A percentile compares a stretch with the other conserved stretches of the same genome.
Conservation (phyloP, 2,329 filamentous ascomycete genomes). For the Curvularia spicifera region DNA sequence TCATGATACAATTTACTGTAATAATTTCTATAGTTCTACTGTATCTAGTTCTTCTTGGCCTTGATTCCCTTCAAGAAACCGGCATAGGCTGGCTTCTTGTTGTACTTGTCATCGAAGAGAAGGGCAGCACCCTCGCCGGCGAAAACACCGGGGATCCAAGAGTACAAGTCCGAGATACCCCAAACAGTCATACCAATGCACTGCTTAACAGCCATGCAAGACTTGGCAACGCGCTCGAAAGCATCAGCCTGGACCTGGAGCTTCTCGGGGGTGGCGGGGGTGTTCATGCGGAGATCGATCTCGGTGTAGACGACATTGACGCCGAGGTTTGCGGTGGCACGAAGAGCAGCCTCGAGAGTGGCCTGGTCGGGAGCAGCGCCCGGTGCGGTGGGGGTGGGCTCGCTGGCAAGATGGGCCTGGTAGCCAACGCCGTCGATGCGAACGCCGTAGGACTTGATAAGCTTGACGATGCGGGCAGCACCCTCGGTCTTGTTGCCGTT, state of each 20-base stretch:
- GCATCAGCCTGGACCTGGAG: slow-evolving; percentile 57
- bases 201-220: slow-evolving; percentile 46
- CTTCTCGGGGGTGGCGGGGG: slow-evolving; percentile 55
- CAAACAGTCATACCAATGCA: slow-evolving; percentile 57
- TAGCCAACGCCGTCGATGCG: slow-evolving; percentile 69
- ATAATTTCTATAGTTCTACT: too few species aligned
- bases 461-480: slow-evolving; percentile 48
- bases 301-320: slow-evolving; percentile 68
- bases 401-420: slow-evolving; percentile 62
- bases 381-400: slow-evolving; percentile 58
- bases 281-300: slow-evolving; percentile 62
- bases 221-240: slow-evolving; percentile 51
- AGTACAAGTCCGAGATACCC: slow-evolving; percentile 52
- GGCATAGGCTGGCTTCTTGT: slow-evolving; percentile 49
- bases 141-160: slow-evolving; percentile 51
- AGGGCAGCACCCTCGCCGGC: slow-evolving; percentile 46
- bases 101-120: slow-evolving; percentile 42
- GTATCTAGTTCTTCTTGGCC: slow-evolving; percentile 20
- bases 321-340: slow-evolving; percentile 59
- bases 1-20: background rate
- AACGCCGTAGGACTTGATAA: slow-evolving; percentile 51
- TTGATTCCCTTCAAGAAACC: slow-evolving; percentile 38
- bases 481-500: slow-evolving; percentile 54
- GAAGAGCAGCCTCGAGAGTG: slow-evolving; percentile 57
- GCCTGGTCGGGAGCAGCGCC: slow-evolving; percentile 54